Base-by-base conservation (phyloP, 208 protist species). In the Naegleria gruberi region DNA sequence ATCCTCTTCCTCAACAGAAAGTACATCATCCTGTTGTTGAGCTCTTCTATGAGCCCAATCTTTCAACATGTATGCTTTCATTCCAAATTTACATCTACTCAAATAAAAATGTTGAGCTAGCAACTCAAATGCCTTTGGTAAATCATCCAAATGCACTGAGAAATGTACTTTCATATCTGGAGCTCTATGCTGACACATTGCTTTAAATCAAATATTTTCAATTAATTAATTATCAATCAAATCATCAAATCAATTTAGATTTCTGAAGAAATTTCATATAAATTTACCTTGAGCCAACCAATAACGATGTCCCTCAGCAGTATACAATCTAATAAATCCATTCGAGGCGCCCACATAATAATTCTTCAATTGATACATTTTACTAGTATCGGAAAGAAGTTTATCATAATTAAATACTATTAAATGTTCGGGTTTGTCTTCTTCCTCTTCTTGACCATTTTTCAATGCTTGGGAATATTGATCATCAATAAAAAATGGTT, bases 161-260 rank as follows among this genome's bases (percentile, higher is more conserved):
- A 84, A 84, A 34, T 84, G 81, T 45, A 84, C n/a, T 45, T 84
- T 84, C 0, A 26, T 45, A 45, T 84, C 81, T 30, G 81, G 81
- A 0, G 42, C 34, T 6, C 42, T 6, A 84, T 84, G 81, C 42
- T 15, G 17, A 34, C 26, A 40, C 74, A 65, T 65, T 65, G 51
- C 51, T 65, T 4, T 65, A 30, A 23, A 65, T 65, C 2, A 23
- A 23, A 19, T 65, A 23, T 55, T 55, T 55, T 55, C 8, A 55
- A 55, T 5, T 55, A 55, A n/a, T 55, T 55, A 55, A 55, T 19
- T 5, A 55, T 55, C 46, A 55, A 15, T 19, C 46, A 55, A 55
- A 19, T 19, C 46, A 55, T n/a, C n/a, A n/a, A 5, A 55, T 55
- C 46, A 55, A 55, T 19, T 15, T 19, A 55, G 46, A 55, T 19